A percentile compares a stretch with the other conserved stretches of the same genome.
Evolutionary conservation across 208 protist genomes (phyloP).

Genomic region (Strigomonas galati): DNA sequence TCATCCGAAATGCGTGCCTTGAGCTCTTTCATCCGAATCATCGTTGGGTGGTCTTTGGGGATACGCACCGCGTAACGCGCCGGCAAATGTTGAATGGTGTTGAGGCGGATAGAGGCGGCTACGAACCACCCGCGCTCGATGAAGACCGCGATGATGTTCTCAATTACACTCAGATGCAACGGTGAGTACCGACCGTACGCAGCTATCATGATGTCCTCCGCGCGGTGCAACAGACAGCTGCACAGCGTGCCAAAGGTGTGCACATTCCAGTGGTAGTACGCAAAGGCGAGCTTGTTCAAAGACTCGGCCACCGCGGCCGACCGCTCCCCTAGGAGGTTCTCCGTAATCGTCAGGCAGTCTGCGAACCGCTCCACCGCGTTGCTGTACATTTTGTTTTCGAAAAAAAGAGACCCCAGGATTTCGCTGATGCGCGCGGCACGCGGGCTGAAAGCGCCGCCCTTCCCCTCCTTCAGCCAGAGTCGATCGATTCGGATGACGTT

Average conservation of each 20-base stretch:
- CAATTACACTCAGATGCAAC: conserved; percentile 40
- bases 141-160: conserved; percentile 47
- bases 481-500: conserved; percentile 28
- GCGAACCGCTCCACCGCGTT: conserved; percentile 35
- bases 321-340: conserved; percentile 31
- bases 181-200: conserved; percentile 33
- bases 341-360: conserved; percentile 39
- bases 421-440: conserved; percentile 34
- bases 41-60: conserved; percentile 42
- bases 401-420: conserved; percentile 39
- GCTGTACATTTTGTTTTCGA: conserved; percentile 30
- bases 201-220: conserved; percentile 40
- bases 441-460: conserved; percentile 23
- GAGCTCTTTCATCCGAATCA: conserved; percentile 33
- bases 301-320: conserved; percentile 35
- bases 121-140: conserved; percentile 50
- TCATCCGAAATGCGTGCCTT: conserved; percentile 21
- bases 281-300: conserved; percentile 50
- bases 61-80: conserved; percentile 37
- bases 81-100: conserved; percentile 27
- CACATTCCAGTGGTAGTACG: conserved; percentile 53
- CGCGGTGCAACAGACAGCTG: conserved; percentile 46
- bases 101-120: conserved; percentile 34
- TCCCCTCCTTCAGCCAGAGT: conserved; percentile 31
- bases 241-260: conserved; percentile 41